These are phyloP conservation scores for Fusarium sp. DNA, from an alignment of 2,329 filamentous ascomycete species.

Conservation along the genomic window DNA sequence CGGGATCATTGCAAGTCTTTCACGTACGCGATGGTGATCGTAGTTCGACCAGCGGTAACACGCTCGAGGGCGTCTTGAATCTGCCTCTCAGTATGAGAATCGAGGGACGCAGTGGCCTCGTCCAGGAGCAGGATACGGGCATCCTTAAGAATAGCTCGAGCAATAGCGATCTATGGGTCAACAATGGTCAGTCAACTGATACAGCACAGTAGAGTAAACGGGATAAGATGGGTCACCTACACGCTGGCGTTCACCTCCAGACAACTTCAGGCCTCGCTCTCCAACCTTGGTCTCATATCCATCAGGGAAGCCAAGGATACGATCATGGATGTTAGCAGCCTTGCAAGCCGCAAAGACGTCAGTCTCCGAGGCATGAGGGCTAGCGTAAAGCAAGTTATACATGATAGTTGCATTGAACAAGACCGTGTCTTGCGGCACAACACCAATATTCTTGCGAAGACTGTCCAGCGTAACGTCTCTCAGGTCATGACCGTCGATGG, in stretches of 20 bases:
- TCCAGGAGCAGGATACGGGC: slow-evolving; percentile 78
- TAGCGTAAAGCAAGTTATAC: slow-evolving; percentile 67
- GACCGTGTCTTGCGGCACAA: slow-evolving; percentile 59
- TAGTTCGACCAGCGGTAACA: slow-evolving; percentile 62
- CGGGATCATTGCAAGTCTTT: too few relatives aligned
- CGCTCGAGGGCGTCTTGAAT: slow-evolving; percentile 67
- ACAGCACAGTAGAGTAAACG: neutral
- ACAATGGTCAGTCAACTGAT: neutral
- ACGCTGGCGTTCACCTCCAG: slow-evolving; percentile 71
- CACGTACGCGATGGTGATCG: slow-evolving; percentile 63
- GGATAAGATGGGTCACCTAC: slow-evolving; percentile 45
- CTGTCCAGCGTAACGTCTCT: slow-evolving; percentile 55
- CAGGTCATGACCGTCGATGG: slow-evolving; percentile 60
- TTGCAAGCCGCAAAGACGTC: slow-evolving; percentile 64
- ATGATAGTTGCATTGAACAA: slow-evolving; percentile 67
- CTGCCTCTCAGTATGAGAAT: slow-evolving; percentile 69
- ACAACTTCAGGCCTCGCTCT: slow-evolving; percentile 65
- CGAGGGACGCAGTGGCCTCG: slow-evolving; percentile 77
- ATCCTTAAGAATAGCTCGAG: slow-evolving; percentile 75
- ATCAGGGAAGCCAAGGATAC: slow-evolving; percentile 65
- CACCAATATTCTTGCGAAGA: slow-evolving; percentile 56
- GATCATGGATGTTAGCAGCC: slow-evolving; percentile 66
- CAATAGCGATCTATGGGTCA: slow-evolving; percentile 62
- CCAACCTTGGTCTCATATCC: slow-evolving; percentile 66
- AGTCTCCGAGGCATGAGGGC: slow-evolving; percentile 59